Evolutionary conservation across 1,139 yeast genomes (phyloP).

Genomic region (Hyphopichia fennica): DNA sequence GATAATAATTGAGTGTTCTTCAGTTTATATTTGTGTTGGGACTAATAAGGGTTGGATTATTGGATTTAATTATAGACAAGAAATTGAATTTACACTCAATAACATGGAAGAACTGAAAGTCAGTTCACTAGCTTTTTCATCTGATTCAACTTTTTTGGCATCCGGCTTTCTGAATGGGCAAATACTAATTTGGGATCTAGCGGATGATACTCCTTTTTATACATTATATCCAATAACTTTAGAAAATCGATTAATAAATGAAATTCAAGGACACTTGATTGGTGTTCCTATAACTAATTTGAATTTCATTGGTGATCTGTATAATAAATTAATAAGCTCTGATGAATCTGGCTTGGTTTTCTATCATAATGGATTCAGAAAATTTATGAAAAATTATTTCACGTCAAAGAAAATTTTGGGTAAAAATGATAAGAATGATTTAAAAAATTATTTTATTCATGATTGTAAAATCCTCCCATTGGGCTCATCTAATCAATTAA

Average conservation of each 20-base stretch:
- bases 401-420: constrained; percentile 58
- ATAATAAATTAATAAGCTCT: constrained; percentile 56
- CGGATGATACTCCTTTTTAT: constrained; percentile 18
- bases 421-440: constrained; percentile 30
- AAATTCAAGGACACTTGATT: constrained; percentile 52
- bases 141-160: constrained; percentile 33
- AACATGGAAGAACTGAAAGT: constrained; percentile 18
- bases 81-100: constrained; percentile 36
- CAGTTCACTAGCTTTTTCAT: constrained; percentile 35
- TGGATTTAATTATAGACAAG: constrained; percentile 66
- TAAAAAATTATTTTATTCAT: constrained; percentile 16
- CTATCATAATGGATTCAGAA: constrained; percentile 59
- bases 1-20: constrained; percentile 46
- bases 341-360: constrained; percentile 62
- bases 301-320: constrained; percentile 56
- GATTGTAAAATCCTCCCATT: constrained; percentile 51
- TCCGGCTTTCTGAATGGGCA: constrained; percentile 36
- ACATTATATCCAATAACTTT: constrained; percentile 29
- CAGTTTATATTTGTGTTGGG: constrained; percentile 56
- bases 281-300: constrained; percentile 49
- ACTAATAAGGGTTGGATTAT: constrained; percentile 60
- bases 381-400: constrained; percentile 50
- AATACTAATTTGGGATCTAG: constrained; percentile 31
- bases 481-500: constrained; percentile 50
- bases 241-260: constrained; percentile 25